Evolutionary conservation across 495 filamentous ascomycete species (phyloP).

Genomic region (Xanthoparmelia taractica): DNA sequence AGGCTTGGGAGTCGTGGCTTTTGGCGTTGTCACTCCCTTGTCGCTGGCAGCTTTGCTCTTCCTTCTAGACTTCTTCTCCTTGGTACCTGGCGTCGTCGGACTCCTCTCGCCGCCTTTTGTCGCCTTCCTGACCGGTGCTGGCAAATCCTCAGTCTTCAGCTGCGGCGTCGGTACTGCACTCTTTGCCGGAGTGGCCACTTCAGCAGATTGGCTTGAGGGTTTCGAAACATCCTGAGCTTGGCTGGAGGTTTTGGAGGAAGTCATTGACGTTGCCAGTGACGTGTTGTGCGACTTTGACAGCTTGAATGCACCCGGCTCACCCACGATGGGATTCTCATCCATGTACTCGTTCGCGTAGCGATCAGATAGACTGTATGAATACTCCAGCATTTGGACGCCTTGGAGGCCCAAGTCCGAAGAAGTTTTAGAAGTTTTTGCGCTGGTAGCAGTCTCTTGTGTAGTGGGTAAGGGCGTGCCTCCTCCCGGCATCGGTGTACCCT

Average conservation of each 20-base stretch:
- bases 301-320: conserved; percentile 80
- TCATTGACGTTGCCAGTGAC: conserved; percentile 16
- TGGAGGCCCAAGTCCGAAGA: conserved; percentile 30
- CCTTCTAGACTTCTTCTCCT: conserved; percentile 26
- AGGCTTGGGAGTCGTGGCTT: conserved; percentile 16
- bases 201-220: conserved; percentile 6
- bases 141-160: conserved; percentile 20
- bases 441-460: conserved; percentile 32
- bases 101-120: conserved; percentile 22
- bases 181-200: conserved; percentile 12
- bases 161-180: conserved; percentile 16
- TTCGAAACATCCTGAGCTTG: background rate
- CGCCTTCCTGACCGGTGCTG: conserved; percentile 6
- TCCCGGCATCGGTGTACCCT: conserved; percentile 55
- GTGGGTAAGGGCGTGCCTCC: conserved; percentile 31
- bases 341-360: conserved; percentile 71
- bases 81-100: conserved; percentile 20
- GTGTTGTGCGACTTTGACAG: conserved; percentile 45
- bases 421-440: conserved; percentile 10
- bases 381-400: conserved; percentile 52
- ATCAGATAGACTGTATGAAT: conserved; percentile 57
- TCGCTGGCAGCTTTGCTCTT: conserved; percentile 26
- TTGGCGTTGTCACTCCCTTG: conserved; percentile 18
- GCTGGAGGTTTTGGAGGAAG: conserved; percentile 5
- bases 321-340: conserved; percentile 83